phyloP scores from a whole-genome alignment of 768 basidiomycete genomes.

The Stropharia rugosoannulata region DNA sequence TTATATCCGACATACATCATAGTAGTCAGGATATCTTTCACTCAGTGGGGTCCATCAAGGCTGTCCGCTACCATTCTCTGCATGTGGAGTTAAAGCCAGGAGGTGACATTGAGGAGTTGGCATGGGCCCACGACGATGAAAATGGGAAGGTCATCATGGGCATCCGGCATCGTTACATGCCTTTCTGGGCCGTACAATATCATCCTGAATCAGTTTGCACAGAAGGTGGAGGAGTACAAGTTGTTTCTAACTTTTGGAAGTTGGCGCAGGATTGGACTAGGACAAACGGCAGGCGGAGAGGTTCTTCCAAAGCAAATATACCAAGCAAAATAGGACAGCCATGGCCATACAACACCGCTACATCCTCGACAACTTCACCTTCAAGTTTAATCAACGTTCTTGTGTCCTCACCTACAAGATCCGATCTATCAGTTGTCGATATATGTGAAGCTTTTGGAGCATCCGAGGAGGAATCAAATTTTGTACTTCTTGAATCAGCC shows the following conservation, averaged over 20 bases:
- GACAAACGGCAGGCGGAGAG: slow-evolving; percentile 32
- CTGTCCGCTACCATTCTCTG: slow-evolving; percentile 82
- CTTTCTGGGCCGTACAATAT: slow-evolving; percentile 89
- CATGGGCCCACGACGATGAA: slow-evolving; percentile 71
- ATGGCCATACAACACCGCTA: slow-evolving; percentile 54
- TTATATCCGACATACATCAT: slow-evolving; percentile 66
- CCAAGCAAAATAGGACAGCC: slow-evolving; percentile 41
- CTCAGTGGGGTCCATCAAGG: slow-evolving; percentile 49
- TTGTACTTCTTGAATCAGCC: slow-evolving; percentile 75
- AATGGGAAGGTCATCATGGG: slow-evolving; percentile 78
- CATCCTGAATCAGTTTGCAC: slow-evolving; percentile 86
- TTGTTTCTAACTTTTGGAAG: slow-evolving; percentile 73
- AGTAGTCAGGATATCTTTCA: slow-evolving; percentile 58
- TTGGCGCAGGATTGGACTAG: slow-evolving; percentile 60
- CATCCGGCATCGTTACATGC: slow-evolving; percentile 55
- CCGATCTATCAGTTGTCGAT: slow-evolving; percentile 37
- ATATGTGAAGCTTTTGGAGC: slow-evolving; percentile 68
- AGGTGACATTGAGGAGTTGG: slow-evolving; percentile 61
- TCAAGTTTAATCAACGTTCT: slow-evolving; percentile 20
- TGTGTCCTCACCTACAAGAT: slow-evolving; percentile 41
- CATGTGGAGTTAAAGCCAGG: slow-evolving; percentile 49
- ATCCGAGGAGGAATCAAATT: slow-evolving; percentile 54
- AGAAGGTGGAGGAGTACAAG: slow-evolving; percentile 61
- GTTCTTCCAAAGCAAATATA: slow-evolving; percentile 40
- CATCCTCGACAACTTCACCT: slow-evolving; percentile 22